Base-by-base conservation (phyloP, 208 protist species). In the Porcisia deanei region DNA sequence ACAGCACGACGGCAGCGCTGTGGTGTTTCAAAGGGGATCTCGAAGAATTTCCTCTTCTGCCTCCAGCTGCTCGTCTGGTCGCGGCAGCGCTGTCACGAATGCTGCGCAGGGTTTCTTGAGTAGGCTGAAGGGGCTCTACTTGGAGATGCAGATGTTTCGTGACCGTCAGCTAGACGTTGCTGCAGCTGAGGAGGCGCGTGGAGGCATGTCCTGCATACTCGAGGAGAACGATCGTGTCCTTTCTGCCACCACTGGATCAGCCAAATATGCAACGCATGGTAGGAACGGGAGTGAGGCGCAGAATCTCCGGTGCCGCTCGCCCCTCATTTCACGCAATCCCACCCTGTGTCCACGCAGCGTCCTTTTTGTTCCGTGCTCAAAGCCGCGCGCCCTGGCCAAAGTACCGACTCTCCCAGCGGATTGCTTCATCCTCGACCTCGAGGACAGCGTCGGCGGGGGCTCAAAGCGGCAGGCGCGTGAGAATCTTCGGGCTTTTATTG, bases 381-480 rank as follows among this genome's bases (percentile, higher is more conserved):
- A 91, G 72, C 73, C 84, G 22, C 77, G 81, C 1, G 88, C 87
- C 43, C 69, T 93, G 83, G 71, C 79, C 58, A 91, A 93, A 75
- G 88, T 91, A 18, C 75, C 80, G 25, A 63, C 66, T n/a, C 79
- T 92, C 20, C 52, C 12, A 22, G 91, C 91, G 1, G 93, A 97
- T 69, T 88, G 81, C 83, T 89, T 91, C 67, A 91, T 97, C 25
- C 65, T 97, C 39, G 93, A 96, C 73, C 73, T 97, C 53, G 91
- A 93, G 75, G 83, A 89, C 75, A 87, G 91, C 84, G 85, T 91
- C 43, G 80, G 75, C 10, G 78, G 73, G 0, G 34, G 41, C 4
- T 61, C 66, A 63, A 91, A 89, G 78, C 80, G 81, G 43, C 84
- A 90, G 80, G 87, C 87, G 6, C 88, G 91, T 14, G 87, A 95